phyloP scores from a whole-genome alignment of 495 filamentous ascomycete genomes.

The Aspergillus indologenus region DNA sequence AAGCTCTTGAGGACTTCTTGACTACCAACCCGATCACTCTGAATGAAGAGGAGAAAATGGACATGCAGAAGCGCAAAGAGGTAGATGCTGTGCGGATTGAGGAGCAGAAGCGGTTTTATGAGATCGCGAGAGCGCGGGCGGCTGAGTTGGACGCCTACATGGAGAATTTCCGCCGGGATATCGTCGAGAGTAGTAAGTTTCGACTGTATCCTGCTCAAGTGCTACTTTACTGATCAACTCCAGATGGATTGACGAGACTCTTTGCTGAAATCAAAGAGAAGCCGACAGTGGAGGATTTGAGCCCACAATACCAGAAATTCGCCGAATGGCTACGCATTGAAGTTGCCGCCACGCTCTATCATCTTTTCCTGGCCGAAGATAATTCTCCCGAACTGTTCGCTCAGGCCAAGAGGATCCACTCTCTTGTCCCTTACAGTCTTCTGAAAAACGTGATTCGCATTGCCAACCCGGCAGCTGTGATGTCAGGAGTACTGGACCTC shows the following conservation, averaged over 20 bases:
- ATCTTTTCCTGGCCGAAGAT: constrained; percentile 95
- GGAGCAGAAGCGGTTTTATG: constrained; percentile 91
- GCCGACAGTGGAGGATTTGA: constrained; percentile 77
- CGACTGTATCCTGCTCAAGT: neutral
- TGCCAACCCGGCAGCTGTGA: constrained; percentile 93
- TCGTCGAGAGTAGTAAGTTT: constrained; percentile 72
- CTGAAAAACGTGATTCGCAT: constrained; percentile 96
- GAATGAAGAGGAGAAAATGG: constrained; percentile 77
- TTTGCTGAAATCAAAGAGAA: constrained; percentile 91
- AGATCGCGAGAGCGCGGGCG: constrained; percentile 86
- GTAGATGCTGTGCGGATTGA: constrained; percentile 86
- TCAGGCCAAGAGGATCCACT: constrained; percentile 89
- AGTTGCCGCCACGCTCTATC: constrained; percentile 93
- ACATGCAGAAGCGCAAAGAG: constrained; percentile 72
- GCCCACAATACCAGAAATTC: constrained; percentile 94
- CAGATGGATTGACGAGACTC: constrained; percentile 86
- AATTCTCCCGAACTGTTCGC: constrained; percentile 96
- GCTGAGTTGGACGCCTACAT: constrained; percentile 95
- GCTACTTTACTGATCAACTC: constrained; percentile 8
- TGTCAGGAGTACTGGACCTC: constrained; percentile 87
- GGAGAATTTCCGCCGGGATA: constrained; percentile 76
- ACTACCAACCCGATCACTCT: constrained; percentile 62
- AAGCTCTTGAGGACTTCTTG: constrained; percentile 79
- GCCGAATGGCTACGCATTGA: constrained; percentile 98
- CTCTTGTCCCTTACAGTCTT: constrained; percentile 84